Evolutionary conservation across 2,329 filamentous ascomycete genomes (phyloP).

Genomic region (Monosporascus sp.): DNA sequence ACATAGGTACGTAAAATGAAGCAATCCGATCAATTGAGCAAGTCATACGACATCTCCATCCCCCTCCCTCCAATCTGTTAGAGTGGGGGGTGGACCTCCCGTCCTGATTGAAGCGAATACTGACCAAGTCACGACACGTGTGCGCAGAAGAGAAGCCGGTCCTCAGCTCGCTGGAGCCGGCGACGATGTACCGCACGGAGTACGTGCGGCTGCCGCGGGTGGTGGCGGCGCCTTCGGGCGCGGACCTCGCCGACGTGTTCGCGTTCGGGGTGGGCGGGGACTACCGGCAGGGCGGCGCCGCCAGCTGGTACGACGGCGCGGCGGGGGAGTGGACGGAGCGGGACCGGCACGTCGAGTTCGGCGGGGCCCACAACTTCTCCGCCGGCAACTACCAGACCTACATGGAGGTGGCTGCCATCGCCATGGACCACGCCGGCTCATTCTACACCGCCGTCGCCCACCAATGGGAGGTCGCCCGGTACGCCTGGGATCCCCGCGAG

Average conservation of each 20-base stretch:
- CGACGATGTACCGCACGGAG: neutral
- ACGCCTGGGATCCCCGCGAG: neutral
- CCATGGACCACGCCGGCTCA: neutral
- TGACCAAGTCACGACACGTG: neutral
- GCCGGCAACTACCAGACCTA: neutral
- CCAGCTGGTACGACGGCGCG: neutral
- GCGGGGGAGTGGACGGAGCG: neutral
- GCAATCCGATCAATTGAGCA: neutral
- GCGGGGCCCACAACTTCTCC: neutral
- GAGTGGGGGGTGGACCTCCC: neutral
- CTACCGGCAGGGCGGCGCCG: neutral
- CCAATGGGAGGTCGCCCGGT: neutral
- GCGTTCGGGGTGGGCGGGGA: neutral
- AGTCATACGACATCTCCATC: neutral
- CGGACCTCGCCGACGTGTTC: neutral
- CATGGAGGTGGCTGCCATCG: neutral
- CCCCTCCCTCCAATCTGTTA: neutral
- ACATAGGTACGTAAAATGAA: neutral
- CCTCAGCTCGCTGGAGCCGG: neutral
- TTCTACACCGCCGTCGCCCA: neutral
- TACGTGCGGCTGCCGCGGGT: neutral
- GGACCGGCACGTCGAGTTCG: neutral
- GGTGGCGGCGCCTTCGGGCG: neutral
- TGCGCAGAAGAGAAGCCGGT: neutral
- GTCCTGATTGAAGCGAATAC: slow-evolving; percentile 1